phyloP scores from a whole-genome alignment of 2,329 filamentous ascomycete species.

The Aspergillus transmontanensis region DNA sequence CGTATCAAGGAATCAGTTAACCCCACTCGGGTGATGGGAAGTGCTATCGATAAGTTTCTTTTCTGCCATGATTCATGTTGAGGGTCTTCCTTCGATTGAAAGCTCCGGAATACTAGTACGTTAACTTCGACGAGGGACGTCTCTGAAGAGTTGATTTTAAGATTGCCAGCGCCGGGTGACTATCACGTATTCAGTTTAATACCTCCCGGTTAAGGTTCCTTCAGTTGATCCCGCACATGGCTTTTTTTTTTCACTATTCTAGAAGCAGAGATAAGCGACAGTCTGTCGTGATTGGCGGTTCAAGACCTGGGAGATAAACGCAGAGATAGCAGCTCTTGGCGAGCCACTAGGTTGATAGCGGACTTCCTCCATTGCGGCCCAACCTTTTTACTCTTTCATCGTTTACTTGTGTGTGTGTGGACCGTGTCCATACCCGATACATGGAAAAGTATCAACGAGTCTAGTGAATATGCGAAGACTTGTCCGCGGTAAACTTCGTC shows the following conservation, averaged over 20 bases:
- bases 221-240: not conserved
- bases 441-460: not conserved
- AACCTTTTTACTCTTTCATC: not conserved
- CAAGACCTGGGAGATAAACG: not conserved
- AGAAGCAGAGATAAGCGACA: constrained; percentile 7
- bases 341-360: not conserved
- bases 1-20: not conserved
- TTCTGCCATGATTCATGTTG: not conserved
- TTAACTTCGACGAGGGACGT: not conserved
- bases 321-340: not conserved
- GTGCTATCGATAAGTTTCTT: not conserved
- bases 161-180: not conserved
- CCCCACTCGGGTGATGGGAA: not conserved
- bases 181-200: not conserved
- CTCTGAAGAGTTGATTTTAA: not conserved
- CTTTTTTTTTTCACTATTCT: not conserved
- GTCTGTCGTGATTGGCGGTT: not conserved
- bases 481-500: not conserved
- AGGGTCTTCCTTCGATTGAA: not conserved
- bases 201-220: not conserved
- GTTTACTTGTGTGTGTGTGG: too few relatives aligned
- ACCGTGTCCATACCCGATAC: too few relatives aligned
- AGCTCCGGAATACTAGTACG: not conserved
- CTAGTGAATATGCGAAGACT: not conserved
- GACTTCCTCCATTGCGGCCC: not conserved